Conservation (phyloP, 345 rosid genomes). For the Lepidium sativum region DNA sequence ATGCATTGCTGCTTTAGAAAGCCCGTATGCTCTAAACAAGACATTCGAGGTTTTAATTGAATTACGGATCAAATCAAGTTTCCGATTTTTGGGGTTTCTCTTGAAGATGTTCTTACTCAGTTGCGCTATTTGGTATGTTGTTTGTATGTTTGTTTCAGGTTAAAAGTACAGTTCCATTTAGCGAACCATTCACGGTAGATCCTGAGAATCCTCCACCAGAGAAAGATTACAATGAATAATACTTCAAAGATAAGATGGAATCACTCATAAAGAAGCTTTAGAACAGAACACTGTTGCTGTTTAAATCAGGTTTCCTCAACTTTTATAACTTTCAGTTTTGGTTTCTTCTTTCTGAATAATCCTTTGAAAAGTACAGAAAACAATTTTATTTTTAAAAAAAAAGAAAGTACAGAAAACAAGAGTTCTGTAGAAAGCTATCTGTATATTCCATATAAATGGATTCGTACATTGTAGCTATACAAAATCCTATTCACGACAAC, state of each 20-base stretch:
- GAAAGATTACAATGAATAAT: constrained; percentile 66
- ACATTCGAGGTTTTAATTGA: constrained; percentile 66
- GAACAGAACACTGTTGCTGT: constrained; percentile 47
- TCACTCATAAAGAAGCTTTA: constrained; percentile 72
- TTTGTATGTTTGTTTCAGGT: constrained; percentile 42
- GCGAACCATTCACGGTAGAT: constrained; percentile 79
- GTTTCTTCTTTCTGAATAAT: neutral
- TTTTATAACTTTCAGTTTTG: neutral
- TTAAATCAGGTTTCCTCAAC: constrained; percentile 18
- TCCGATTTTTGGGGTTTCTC: neutral
- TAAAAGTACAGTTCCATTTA: constrained; percentile 80
- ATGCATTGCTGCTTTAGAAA: constrained; percentile 75
- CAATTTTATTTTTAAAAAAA: too few relatives aligned
- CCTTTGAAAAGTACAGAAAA: neutral
- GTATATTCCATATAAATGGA: neutral
- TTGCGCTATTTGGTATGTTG: neutral
- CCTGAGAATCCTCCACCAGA: constrained; percentile 81
- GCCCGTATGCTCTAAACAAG: constrained; percentile 71
- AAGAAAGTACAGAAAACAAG: neutral
- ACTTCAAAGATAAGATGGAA: constrained; percentile 65
- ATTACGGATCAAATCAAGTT: neutral
- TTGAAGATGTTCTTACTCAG: neutral
- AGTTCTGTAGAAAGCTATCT: neutral
- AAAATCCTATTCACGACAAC: constrained; percentile 1
- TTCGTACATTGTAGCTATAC: constrained; percentile 16